Percentiles rank a stretch among this genome's conserved stretches.
Conservation (phyloP, 2,329 filamentous ascomycete genomes). For the Cytospora leucostoma region DNA sequence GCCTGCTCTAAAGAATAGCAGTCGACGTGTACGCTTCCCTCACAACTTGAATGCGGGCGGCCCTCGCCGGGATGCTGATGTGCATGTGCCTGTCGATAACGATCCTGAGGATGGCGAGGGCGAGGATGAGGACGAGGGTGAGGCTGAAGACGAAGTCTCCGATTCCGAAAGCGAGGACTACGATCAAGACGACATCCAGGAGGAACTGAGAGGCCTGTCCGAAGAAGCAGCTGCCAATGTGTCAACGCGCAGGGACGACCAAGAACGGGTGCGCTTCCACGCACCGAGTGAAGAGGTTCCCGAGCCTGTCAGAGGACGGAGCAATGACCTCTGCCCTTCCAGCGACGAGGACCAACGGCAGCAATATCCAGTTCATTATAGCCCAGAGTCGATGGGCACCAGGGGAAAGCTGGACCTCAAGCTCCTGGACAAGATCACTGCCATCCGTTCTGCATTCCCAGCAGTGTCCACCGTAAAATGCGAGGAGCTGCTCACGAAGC, state of each 20-base stretch:
- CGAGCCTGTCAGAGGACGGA: background rate
- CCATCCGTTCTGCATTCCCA: slow-evolving; percentile 45
- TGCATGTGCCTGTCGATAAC: slow-evolving; percentile 25
- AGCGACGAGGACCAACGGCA: slow-evolving; percentile 2
- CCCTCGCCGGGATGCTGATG: slow-evolving; percentile 23
- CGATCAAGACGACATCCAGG: slow-evolving; percentile 39
- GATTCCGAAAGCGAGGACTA: slow-evolving; percentile 30
- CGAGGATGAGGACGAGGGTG: slow-evolving; percentile 30
- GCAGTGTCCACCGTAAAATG: slow-evolving; percentile 39
- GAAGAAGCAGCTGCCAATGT: slow-evolving; percentile 32
- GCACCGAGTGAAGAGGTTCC: slow-evolving; percentile 38
- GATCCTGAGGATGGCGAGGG: slow-evolving; percentile 32
- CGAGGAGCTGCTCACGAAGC: slow-evolving; percentile 40
- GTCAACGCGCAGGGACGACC: background rate
- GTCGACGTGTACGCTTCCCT: slow-evolving; percentile 25
- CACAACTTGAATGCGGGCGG: background rate
- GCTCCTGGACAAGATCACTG: slow-evolving; percentile 26
- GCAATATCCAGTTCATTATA: background rate
- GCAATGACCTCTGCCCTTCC: slow-evolving; percentile 9
- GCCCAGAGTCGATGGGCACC: background rate
- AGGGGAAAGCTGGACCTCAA: slow-evolving; percentile 6
- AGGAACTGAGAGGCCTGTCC: slow-evolving; percentile 36
- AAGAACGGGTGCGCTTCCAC: slow-evolving; percentile 1
- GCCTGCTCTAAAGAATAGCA: background rate
- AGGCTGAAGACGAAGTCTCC: slow-evolving; percentile 29